Conservation (phyloP, 2,329 filamentous ascomycete species). For the Fusarium tricinctum region DNA sequence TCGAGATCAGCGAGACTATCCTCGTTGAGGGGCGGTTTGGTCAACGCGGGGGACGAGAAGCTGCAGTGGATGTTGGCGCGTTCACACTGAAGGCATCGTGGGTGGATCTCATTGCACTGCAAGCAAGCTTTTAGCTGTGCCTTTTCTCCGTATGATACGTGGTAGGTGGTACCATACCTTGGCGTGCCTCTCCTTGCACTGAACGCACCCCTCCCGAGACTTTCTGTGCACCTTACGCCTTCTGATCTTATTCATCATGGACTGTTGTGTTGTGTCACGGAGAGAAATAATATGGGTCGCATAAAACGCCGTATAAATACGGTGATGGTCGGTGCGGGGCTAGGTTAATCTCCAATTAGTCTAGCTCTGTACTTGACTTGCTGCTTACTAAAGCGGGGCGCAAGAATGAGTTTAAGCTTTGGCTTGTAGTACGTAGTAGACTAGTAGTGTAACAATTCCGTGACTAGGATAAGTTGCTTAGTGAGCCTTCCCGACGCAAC, state of each 20-base stretch:
- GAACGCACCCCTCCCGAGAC: slow-evolving; percentile 1
- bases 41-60: neutral
- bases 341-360: neutral
- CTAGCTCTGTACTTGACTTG: neutral
- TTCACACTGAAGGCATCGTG: neutral
- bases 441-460: too few relatives aligned
- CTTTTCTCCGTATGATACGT: too few relatives aligned
- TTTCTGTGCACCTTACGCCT: neutral
- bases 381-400: neutral
- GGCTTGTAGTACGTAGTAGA: too few relatives aligned
- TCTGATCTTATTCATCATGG: neutral
- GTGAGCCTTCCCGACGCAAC: too few relatives aligned
- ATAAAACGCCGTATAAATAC: neutral
- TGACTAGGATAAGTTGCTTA: too few relatives aligned
- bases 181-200: neutral
- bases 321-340: neutral
- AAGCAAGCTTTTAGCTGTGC: too few relatives aligned
- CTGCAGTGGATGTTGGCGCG: neutral
- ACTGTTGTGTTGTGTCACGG: neutral
- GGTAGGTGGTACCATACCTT: neutral
- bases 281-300: neutral
- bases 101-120: neutral
- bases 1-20: neutral
- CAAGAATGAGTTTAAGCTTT: too few relatives aligned
- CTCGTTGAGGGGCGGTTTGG: neutral